Evolutionary conservation across 305 asterid species (phyloP), one percentile per base, ranked within the genome.

Genomic region (Rubia tinctorum): DNA sequence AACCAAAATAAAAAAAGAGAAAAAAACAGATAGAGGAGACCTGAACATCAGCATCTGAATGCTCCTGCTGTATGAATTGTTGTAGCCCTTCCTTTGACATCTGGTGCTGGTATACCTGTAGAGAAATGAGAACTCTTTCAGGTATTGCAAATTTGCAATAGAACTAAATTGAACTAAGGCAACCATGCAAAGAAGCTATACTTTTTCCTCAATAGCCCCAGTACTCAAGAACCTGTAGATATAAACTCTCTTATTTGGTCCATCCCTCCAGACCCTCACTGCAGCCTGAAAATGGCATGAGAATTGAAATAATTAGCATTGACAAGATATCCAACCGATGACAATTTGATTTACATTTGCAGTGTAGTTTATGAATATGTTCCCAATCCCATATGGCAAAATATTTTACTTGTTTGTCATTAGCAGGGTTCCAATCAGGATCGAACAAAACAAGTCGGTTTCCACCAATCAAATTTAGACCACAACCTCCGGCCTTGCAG

Each of bases 371-470:
- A 44, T 20, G 20, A 51, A 70, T 23, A 43, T 55, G n/a, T 45
- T 37, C 34, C 22, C 45, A 61, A 37, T 37, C 34, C 22, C 45
- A 61, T 18, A 61, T 60, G 15, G 40, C 49, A 40, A 73, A 75
- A 71, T 40, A 71, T 30, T 10, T 78, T 84, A 95, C 99, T 80
- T 95, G 99, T 87, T 95, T 95, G 87, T 95, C 98, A 87, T 95
- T 95, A 79, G 99, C 99, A 72, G 99, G 99, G 85, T 95, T 95
- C 99, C 99, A 95, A 80, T 92, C 99, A 80, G 99, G 99, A 84
- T 92, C 99, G 72, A 95, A 95, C 80, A 95, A 90, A 78, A 95
- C 94, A 75, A 95, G 80, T 66, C 99, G 86, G 78, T 92, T 95
- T 74, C 97, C 99, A 77, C 99, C 99, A 75, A 95, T 87, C 86